phyloP scores from a whole-genome alignment of 306 rosid genomes.

The Cucurbita moschata region DNA sequence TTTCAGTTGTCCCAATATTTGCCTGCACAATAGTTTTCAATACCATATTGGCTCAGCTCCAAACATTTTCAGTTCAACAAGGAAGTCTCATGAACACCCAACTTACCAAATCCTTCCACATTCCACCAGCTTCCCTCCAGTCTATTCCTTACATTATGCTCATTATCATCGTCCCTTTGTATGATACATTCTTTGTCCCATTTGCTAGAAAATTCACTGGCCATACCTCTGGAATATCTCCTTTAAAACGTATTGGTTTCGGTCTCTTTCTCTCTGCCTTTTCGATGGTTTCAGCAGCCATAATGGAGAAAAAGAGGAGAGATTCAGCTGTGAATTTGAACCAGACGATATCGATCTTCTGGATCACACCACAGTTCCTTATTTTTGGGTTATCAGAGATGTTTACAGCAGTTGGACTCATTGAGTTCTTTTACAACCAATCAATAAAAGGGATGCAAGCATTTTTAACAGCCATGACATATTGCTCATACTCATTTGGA shows the following conservation, averaged over 20 bases:
- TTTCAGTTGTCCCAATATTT: conserved; percentile 75
- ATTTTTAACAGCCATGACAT: conserved; percentile 70
- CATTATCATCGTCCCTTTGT: conserved; percentile 61
- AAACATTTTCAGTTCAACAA: conserved; percentile 95
- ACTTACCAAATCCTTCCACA: conserved; percentile 42
- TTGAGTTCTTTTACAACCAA: conserved; percentile 85
- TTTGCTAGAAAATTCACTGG: conserved; percentile 61
- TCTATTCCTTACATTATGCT: conserved; percentile 83
- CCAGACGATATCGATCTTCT: conserved; percentile 57
- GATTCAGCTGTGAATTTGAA: conserved; percentile 31
- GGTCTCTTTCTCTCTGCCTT: conserved; percentile 80
- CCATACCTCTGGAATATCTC: conserved; percentile 73
- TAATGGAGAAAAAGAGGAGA: conserved; percentile 66
- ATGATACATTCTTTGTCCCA: conserved; percentile 72
- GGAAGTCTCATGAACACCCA: conserved; percentile 71
- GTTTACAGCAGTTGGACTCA: conserved; percentile 77
- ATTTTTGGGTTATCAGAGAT: conserved; percentile 89
- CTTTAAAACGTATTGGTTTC: conserved; percentile 57
- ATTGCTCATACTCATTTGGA: conserved; percentile 87
- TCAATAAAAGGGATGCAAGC: conserved; percentile 72
- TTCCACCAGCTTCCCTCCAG: conserved; percentile 95
- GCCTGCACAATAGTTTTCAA: conserved; percentile 95
- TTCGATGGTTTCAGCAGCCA: conserved; percentile 86
- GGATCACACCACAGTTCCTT: conserved; percentile 92
- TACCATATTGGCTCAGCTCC: conserved; percentile 93